Conservation (phyloP, 441 rosid species). For the Raphanus hybrid region DNA sequence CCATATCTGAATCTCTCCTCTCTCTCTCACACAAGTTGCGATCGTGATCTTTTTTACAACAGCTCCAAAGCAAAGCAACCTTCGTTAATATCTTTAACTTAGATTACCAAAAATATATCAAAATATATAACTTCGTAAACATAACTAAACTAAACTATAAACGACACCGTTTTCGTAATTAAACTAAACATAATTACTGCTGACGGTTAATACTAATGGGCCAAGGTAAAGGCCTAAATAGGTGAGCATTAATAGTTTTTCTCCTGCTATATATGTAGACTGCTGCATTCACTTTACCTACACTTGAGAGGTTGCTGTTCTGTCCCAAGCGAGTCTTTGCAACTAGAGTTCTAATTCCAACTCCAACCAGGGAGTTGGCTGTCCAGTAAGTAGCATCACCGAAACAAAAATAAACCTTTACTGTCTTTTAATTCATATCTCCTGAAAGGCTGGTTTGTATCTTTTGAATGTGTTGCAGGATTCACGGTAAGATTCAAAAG, state of each 20-base stretch:
- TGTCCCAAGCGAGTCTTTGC: slow-evolving; percentile 73
- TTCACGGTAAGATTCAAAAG: slow-evolving; percentile 65
- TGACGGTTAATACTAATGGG: no score
- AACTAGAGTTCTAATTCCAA: slow-evolving; percentile 84
- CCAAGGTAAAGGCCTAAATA: no score
- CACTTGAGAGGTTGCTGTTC: no score
- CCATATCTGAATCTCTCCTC: slow-evolving; percentile 51
- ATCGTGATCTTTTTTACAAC: slow-evolving; percentile 22
- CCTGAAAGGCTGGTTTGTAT: not conserved
- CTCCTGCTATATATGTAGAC: no score
- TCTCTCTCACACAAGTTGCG: slow-evolving; percentile 14
- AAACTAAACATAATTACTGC: no score
- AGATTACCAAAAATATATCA: no score
- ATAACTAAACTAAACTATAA: no score
- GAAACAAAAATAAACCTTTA: not conserved
- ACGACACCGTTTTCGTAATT: no score
- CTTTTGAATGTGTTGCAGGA: slow-evolving; percentile 38
- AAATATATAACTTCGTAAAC: no score
- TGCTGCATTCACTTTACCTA: no score
- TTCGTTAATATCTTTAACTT: not conserved
- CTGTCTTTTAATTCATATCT: not conserved
- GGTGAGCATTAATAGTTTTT: no score
- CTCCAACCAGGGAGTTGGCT: slow-evolving; percentile 96
- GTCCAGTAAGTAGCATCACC: slow-evolving; percentile 65
- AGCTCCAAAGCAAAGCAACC: slow-evolving; percentile 16